Conservation (phyloP, 2,329 filamentous ascomycete genomes). For the Cryphonectria nitschkei region DNA sequence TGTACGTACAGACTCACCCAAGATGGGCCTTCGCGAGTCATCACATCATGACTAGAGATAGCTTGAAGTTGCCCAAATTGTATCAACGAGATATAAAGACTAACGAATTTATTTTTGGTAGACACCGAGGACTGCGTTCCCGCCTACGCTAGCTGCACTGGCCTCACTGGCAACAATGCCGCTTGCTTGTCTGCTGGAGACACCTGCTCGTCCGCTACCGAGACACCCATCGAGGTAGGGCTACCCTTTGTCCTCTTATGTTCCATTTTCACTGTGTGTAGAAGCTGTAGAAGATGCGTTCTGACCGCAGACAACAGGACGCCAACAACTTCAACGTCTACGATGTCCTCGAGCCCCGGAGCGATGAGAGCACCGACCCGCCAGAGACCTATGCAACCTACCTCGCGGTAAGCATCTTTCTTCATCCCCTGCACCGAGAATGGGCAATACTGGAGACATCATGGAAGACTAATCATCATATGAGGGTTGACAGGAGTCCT, state of each 20-base stretch:
- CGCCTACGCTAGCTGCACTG: slow-evolving; percentile 30
- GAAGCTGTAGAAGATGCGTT: neutral
- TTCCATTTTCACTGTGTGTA: neutral
- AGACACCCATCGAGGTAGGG: slow-evolving; percentile 30
- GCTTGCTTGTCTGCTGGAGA: slow-evolving; percentile 36
- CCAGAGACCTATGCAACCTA: slow-evolving; percentile 47
- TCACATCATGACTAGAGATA: neutral
- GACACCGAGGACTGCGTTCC: slow-evolving; percentile 34
- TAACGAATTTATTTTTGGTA: neutral
- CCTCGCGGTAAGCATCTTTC: slow-evolving; percentile 33
- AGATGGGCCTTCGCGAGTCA: neutral
- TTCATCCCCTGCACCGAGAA: neutral
- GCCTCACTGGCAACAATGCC: slow-evolving; percentile 36
- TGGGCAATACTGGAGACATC: slow-evolving; percentile 43
- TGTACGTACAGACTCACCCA: neutral
- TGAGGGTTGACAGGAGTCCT: slow-evolving; percentile 29
- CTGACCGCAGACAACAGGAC: neutral
- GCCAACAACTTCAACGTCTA: slow-evolving; percentile 48
- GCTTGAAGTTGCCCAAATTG: neutral
- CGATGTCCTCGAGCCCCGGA: slow-evolving; percentile 41
- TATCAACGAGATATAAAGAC: neutral
- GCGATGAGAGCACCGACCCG: slow-evolving; percentile 42
- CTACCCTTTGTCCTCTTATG: too few species aligned
- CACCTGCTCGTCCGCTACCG: slow-evolving; percentile 36
- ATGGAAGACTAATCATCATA: slow-evolving; percentile 44